These are phyloP conservation scores for Davidsoniella eucalypti DNA, from an alignment of 2,329 filamentous ascomycete genomes.

Conservation along the genomic window DNA sequence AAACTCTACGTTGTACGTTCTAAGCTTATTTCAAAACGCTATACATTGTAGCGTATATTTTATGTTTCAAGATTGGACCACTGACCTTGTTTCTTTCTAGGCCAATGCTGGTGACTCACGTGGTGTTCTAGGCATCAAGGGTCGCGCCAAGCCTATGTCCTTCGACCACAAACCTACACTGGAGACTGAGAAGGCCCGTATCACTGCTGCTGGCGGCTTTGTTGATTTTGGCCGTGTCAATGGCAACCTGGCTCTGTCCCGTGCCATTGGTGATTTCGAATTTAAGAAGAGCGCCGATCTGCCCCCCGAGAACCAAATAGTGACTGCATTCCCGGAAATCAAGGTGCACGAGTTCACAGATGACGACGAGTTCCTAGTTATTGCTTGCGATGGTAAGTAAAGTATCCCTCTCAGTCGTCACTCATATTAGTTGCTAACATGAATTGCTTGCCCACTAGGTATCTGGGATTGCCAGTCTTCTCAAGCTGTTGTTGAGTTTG, in stretches of 20 bases:
- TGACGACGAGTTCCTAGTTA: conserved; percentile 88
- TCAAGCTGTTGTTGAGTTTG: conserved; percentile 92
- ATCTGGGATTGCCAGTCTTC: conserved; percentile 99
- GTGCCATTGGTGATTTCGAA: conserved; percentile 96
- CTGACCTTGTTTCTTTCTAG: conserved; percentile 29
- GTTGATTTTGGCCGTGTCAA: conserved; percentile 98
- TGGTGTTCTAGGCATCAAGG: conserved; percentile 89
- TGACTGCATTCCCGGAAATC: conserved; percentile 91
- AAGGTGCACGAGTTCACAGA: conserved; percentile 77
- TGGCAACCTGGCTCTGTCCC: conserved; percentile 88
- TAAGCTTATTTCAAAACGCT: background rate
- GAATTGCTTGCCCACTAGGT: conserved; percentile 35
- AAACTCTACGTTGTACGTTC: conserved; percentile 86
- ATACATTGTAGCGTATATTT: background rate
- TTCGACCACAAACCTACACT: conserved; percentile 99
- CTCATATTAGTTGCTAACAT: conserved; percentile 9
- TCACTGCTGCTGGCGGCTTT: conserved; percentile 88
- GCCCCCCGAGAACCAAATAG: conserved; percentile 94
- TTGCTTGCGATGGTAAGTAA: conserved; percentile 74
- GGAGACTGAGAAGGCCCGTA: conserved; percentile 91
- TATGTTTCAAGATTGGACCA: background rate
- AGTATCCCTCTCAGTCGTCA: background rate
- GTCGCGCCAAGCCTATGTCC: conserved; percentile 91
- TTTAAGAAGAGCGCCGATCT: conserved; percentile 99
- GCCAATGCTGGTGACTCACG: conserved; percentile 95